These are phyloP conservation scores for Serendipita sp. DNA, from an alignment of 768 basidiomycete species.

Conservation along the genomic window DNA sequence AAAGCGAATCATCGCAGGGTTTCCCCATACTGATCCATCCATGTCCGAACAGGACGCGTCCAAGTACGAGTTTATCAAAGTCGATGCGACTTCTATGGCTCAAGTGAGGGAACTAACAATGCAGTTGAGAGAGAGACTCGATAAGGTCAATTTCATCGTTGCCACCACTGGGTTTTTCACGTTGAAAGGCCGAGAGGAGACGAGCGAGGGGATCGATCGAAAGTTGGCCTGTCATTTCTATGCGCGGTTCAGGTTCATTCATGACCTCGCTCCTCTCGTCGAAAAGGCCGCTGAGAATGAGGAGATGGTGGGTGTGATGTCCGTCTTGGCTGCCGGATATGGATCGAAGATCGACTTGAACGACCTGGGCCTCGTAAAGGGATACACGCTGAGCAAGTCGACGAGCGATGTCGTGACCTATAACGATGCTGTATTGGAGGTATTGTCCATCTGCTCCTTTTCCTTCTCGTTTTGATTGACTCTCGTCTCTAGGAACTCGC, in stretches of 20 bases:
- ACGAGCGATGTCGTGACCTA: constrained; percentile 28
- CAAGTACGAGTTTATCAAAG: constrained; percentile 33
- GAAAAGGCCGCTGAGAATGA: constrained; percentile 28
- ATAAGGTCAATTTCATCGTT: constrained; percentile 39
- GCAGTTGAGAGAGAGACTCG: constrained; percentile 15
- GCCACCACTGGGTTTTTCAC: constrained; percentile 29
- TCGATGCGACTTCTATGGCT: constrained; percentile 36
- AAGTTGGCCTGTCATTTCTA: constrained; percentile 36
- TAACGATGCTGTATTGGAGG: constrained; percentile 39
- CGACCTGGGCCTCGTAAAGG: constrained; percentile 36
- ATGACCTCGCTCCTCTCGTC: constrained; percentile 30
- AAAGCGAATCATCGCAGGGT: constrained; percentile 27
- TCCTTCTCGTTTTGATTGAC: background rate
- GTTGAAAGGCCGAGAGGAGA: constrained; percentile 24
- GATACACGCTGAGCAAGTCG: constrained; percentile 23
- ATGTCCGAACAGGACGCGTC: constrained; percentile 10
- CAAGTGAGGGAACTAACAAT: constrained; percentile 26
- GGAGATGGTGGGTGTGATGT: constrained; percentile 36
- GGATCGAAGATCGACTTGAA: constrained; percentile 27
- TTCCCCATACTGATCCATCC: constrained; percentile 21
- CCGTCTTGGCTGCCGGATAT: constrained; percentile 25
- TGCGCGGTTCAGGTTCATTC: constrained; percentile 33
- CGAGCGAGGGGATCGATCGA: constrained; percentile 30
- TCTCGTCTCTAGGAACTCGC: background rate
- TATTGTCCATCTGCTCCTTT: constrained; percentile 10